phyloP scores from a whole-genome alignment of 805 yeast species.

The Hanseniaspora pseudoguilliermondii region DNA sequence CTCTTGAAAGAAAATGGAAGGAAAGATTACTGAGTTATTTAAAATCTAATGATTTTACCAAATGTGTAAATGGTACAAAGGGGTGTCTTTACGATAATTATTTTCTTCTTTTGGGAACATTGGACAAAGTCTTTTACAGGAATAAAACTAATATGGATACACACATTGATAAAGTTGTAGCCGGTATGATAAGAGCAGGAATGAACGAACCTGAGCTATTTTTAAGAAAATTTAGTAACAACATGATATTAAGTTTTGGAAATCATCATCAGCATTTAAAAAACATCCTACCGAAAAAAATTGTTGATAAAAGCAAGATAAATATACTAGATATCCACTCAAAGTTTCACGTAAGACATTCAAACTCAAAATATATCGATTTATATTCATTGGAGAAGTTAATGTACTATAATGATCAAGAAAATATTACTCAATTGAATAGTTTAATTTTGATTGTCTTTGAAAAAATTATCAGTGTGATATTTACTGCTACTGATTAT shows the following conservation, averaged over 20 bases:
- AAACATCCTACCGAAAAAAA: neutral
- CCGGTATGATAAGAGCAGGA: neutral
- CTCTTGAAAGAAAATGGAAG: neutral
- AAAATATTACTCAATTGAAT: neutral
- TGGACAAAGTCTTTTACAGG: neutral
- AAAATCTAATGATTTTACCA: neutral
- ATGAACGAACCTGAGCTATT: neutral
- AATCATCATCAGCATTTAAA: neutral
- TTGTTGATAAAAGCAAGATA: neutral
- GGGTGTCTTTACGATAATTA: neutral
- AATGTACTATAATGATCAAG: neutral
- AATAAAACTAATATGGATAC: neutral
- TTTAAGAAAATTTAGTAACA: neutral
- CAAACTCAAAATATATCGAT: neutral
- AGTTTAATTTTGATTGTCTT: neutral
- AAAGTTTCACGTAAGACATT: neutral
- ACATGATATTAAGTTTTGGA: neutral
- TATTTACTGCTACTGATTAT: neutral
- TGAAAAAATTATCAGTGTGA: neutral
- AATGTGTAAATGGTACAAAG: too few relatives aligned
- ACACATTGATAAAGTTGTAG: neutral
- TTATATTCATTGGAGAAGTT: neutral
- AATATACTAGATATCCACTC: neutral
- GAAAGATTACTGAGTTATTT: neutral
- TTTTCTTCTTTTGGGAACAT: neutral